Evolutionary conservation across 2,329 filamentous ascomycete species (phyloP).

Genomic region (Aspergillus arachidicola): DNA sequence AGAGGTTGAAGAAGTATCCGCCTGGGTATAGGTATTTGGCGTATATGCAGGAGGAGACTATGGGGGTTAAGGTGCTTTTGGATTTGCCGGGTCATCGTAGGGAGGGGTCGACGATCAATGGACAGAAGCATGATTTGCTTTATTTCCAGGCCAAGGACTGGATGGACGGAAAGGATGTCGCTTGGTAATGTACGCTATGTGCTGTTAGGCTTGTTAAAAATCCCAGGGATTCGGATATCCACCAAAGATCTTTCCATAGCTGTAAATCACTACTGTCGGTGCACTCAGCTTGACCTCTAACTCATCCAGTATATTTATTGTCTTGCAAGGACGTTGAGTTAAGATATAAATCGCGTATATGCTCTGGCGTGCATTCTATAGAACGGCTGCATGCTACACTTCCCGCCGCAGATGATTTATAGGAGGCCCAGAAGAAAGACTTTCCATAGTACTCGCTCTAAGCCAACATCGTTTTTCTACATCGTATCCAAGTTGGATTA

Average conservation of each 20-base stretch:
- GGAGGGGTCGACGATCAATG: neutral
- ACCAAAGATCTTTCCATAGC: too few species aligned
- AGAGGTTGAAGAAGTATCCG: neutral
- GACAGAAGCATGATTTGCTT: neutral
- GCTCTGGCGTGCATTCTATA: fast-evolving
- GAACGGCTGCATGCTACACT: too few species aligned
- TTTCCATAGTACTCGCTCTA: too few species aligned
- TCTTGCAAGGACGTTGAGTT: fast-evolving
- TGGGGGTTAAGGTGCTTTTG: neutral
- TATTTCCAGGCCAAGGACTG: neutral
- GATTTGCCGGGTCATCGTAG: neutral
- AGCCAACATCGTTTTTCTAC: too few species aligned
- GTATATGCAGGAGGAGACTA: neutral
- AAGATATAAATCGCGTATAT: neutral
- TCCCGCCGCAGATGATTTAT: too few species aligned
- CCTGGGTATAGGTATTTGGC: neutral
- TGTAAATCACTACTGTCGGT: too few species aligned
- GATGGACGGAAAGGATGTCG: neutral
- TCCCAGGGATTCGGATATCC: too few species aligned
- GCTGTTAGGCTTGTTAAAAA: too few species aligned
- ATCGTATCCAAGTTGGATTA: fast-evolving
- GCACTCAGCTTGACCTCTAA: fast-evolving
- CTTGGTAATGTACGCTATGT: neutral
- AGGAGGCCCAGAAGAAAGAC: too few species aligned
- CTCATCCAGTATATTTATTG: neutral